A percentile compares a stretch with the other conserved stretches of the same genome.
Evolutionary conservation across 2,329 filamentous ascomycete species (phyloP).

Genomic region (Trichophyton rubrum): DNA sequence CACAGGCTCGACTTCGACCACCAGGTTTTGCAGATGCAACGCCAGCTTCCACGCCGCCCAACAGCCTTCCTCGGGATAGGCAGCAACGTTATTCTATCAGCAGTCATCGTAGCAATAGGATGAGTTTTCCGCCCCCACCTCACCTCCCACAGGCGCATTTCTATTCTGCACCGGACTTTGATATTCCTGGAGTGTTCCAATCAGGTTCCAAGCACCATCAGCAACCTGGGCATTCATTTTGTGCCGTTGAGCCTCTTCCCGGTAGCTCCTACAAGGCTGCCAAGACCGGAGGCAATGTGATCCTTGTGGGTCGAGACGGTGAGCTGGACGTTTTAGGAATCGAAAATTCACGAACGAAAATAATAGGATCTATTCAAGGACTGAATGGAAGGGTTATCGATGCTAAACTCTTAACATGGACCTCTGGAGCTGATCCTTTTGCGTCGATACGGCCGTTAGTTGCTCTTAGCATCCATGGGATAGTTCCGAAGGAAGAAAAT

Average conservation of each 20-base stretch:
- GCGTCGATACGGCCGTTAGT: constrained; percentile 57
- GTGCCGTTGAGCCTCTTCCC: constrained; percentile 62
- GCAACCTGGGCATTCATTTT: constrained; percentile 54
- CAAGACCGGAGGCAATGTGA: constrained; percentile 45
- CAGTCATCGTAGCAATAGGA: constrained; percentile 19
- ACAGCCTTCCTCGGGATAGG: constrained; percentile 27
- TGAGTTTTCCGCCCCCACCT: constrained; percentile 43
- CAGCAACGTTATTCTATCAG: constrained; percentile 29
- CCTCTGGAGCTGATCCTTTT: constrained; percentile 40
- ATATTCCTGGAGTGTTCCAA: constrained; percentile 37
- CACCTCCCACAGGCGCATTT: constrained; percentile 68
- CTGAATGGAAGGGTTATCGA: constrained; percentile 67
- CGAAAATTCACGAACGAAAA: constrained; percentile 57
- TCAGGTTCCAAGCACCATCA: constrained; percentile 10
- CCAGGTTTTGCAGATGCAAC: constrained; percentile 32
- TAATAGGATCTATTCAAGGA: constrained; percentile 58
- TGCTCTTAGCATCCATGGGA: constrained; percentile 69
- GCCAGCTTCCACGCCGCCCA: constrained; percentile 25
- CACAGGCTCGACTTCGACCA: constrained; percentile 28
- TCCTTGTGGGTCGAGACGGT: constrained; percentile 69
- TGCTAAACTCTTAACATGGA: constrained; percentile 71
- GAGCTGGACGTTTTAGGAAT: constrained; percentile 64
- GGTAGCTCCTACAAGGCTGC: constrained; percentile 33
- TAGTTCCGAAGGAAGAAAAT: constrained; percentile 36
- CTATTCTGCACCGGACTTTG: constrained; percentile 61